Base-by-base conservation (phyloP, 768 basidiomycete species). In the Pleurotus djamor region DNA sequence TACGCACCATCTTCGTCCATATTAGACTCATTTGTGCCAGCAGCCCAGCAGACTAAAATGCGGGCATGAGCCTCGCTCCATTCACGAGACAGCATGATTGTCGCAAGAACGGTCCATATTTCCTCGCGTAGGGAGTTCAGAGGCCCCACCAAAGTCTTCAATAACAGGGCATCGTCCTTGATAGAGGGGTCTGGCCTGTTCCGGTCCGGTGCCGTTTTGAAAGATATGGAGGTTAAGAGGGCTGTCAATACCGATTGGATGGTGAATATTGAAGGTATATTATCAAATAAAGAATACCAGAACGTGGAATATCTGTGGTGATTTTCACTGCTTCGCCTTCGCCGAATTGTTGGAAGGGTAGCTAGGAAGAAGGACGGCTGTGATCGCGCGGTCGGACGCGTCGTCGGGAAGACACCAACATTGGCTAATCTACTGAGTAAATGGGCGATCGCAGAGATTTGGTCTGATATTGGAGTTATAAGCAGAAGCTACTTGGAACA, bases 291-390 rank as follows among this genome's bases (percentile, higher is more conserved):
- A 5, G 71, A 69, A 13, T 71, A 69, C 88, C 88, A 91, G 33
- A 78, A 70, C 14, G 65, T 63, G 34, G 76, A 77, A 69, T 88
- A 91, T 4, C 66, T 57, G 1, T 63, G 45, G 9, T 59, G 54
- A 45, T 66, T 61, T 5, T 62, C 63, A 13, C 68, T 66, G 41
- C 61, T 57, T 8, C 84, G 63, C 21, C 76, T 75, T 17, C 59
- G 47, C 33, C 80, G 82, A 47, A 92, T 82, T 10, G 68, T 71
- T 5, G 82, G 76, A 35, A 87, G 70, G 3, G 74, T 76, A 2
- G 77, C 68, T 32, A 72, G 68, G 71, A 91, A 92, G 74, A 93
- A 94, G 1, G 88, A 92, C 5, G 86, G 78, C 58, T 88, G 88
- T 0, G 84, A 84, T n/a, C 78, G 80, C 2, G 82, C 71, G 5